These are phyloP conservation scores for Fistulifera solaris DNA, from an alignment of 108 stramenopile genomes.

Conservation along the genomic window DNA sequence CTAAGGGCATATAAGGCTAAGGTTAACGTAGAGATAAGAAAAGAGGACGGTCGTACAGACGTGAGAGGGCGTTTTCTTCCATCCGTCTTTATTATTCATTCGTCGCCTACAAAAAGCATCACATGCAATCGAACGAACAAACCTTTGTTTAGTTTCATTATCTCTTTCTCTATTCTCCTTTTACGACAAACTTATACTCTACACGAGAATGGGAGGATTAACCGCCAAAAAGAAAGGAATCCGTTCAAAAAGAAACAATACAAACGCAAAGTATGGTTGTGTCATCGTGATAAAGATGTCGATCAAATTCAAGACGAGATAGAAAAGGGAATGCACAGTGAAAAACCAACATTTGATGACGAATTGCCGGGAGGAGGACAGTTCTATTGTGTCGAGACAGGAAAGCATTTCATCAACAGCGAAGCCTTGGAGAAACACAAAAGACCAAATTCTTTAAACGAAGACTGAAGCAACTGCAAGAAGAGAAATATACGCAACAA, in stretches of 20 bases:
- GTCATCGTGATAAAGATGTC: slow-evolving; percentile 80
- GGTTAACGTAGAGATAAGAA: no score
- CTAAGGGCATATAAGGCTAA: no score
- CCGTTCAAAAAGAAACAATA: slow-evolving; percentile 82
- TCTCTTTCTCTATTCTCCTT: no score
- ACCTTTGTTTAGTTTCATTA: no score
- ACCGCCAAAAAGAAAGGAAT: slow-evolving; percentile 57
- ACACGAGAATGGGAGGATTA: slow-evolving; percentile 32
- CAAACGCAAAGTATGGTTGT: slow-evolving; percentile 74
- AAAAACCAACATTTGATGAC: slow-evolving; percentile 81
- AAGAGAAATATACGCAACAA: slow-evolving; percentile 80
- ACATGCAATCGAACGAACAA: no score
- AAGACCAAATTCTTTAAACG: slow-evolving; percentile 86
- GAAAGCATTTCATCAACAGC: slow-evolving; percentile 87
- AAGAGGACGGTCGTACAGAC: no score
- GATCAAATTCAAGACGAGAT: slow-evolving; percentile 97
- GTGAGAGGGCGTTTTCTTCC: no score
- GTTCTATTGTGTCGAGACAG: slow-evolving; percentile 94
- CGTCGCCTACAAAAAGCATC: no score
- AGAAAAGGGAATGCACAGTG: slow-evolving; percentile 60
- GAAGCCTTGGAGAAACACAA: slow-evolving; percentile 87
- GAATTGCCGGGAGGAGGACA: slow-evolving; percentile 97
- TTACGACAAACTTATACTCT: no score
- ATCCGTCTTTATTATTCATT: no score
- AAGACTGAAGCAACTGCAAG: slow-evolving; percentile 81